Evolutionary conservation across 345 rosid species (phyloP), one percentile per base, ranked within the genome.

Genomic region (Citrus sinensis): DNA sequence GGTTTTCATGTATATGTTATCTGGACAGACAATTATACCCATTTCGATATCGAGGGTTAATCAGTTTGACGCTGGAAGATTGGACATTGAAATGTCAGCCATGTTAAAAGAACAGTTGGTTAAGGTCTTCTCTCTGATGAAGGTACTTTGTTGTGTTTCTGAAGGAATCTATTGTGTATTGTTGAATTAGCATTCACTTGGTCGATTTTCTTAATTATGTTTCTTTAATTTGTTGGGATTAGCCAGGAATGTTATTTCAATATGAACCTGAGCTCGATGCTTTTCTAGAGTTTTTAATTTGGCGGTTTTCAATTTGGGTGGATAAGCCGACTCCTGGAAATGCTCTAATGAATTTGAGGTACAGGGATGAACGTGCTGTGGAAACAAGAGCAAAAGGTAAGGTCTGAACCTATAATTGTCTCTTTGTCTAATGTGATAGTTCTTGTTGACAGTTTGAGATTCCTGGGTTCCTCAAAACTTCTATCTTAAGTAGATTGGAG

Each of bases 241-340:
- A 96, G 98, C 99, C 99, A 88, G 99, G 99, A 86, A 90, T 97
- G 92, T 79, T 94, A 84, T 97, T 97, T 89, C 99, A 97, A 67
- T 94, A 92, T 84, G 98, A 97, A 85, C 95, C 99, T n/a, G 99
- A 97, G 82, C 98, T 94, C 11, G 98, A 96, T 83, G 98, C 98
- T 56, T 96, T 96, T 86, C 99, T 96, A 68, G 96, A 97, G 94
- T 97, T 94, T 86, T 96, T 97, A 77, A 97, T 97, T 82, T 97
- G 99, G 98, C 84, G 94, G 78, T 97, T 97, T 88, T 97, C 99
- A 67, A 92, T 97, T 80, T 97, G 99, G 99, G 97, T 94, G 68
- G 99, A 92, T 86, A 92, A 97, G 87, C 98, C 99, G n/a, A 93
- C 98, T 72, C 99, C 99, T 0, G 99, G 99, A 62, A 94, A 80